Conservation (phyloP, 2,329 filamentous ascomycete genomes). For the Fusarium hostae region DNA sequence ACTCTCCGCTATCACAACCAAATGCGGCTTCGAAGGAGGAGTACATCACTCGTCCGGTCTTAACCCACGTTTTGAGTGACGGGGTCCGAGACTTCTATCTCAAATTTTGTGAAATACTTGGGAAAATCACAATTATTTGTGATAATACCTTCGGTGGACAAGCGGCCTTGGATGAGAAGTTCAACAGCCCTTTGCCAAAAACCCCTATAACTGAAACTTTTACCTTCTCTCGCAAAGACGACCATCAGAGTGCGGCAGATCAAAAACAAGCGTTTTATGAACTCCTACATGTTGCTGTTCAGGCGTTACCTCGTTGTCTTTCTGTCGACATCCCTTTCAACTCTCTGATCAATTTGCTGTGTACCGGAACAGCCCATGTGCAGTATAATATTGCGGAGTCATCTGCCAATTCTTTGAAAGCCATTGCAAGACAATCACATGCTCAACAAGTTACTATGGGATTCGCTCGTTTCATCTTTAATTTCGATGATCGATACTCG, state of each 20-base stretch:
- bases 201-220: constrained; percentile 96
- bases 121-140: constrained; percentile 95
- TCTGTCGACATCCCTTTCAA: constrained; percentile 93
- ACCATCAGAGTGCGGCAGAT: constrained; percentile 76
- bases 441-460: constrained; percentile 96
- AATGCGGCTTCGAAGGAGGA: constrained; percentile 62
- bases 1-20: constrained; percentile 42
- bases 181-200: constrained; percentile 86
- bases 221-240: constrained; percentile 86
- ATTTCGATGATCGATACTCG: constrained; percentile 95
- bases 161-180: constrained; percentile 94
- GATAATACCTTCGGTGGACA: constrained; percentile 98
- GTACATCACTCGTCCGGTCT: constrained; percentile 72
- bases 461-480: constrained; percentile 97
- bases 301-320: constrained; percentile 92
- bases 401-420: constrained; percentile 91
- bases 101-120: constrained; percentile 93
- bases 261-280: constrained; percentile 97
- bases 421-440: constrained; percentile 91
- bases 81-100: constrained; percentile 85
- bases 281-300: constrained; percentile 92
- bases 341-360: constrained; percentile 91
- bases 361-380: constrained; percentile 95
- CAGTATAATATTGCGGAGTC: constrained; percentile 92
- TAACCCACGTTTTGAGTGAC: constrained; percentile 74